phyloP scores from a whole-genome alignment of 2,329 filamentous ascomycete genomes.

The Biscogniauxia marginata region DNA sequence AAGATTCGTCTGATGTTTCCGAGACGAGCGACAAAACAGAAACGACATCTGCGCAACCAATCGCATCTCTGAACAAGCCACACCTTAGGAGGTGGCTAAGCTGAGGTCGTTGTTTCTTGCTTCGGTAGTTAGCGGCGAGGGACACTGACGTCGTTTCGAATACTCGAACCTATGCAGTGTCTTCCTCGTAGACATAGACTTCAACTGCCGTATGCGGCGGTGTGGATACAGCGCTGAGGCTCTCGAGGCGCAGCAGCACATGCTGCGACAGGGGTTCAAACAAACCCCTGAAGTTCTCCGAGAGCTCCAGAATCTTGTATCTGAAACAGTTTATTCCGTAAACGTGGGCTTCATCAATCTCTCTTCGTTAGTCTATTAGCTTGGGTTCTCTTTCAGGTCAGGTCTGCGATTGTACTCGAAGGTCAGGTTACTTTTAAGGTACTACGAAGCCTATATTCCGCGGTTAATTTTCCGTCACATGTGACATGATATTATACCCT shows the following conservation, averaged over 20 bases:
- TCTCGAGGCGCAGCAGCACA: neutral
- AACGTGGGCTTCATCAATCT: neutral
- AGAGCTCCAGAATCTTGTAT: neutral
- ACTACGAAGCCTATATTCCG: neutral
- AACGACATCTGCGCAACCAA: constrained; percentile 11
- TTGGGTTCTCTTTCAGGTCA: neutral
- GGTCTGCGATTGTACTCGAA: neutral
- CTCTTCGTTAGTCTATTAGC: neutral
- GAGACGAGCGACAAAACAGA: constrained; percentile 20
- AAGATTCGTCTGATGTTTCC: constrained; percentile 18
- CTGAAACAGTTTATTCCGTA: neutral
- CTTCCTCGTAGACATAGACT: neutral
- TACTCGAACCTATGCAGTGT: neutral
- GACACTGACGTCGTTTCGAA: neutral
- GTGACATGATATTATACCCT: neutral
- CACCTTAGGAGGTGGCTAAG: neutral
- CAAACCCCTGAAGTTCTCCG: neutral
- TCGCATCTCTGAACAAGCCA: constrained; percentile 13
- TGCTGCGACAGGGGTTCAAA: neutral
- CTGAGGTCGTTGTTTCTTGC: neutral
- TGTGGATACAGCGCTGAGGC: neutral
- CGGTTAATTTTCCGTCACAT: neutral
- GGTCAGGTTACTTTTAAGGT: no score
- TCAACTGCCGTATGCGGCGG: neutral
- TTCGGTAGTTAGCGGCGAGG: no score